Evolutionary conservation across 2,329 filamentous ascomycete species (phyloP).

Genomic region (Didymella sp.): DNA sequence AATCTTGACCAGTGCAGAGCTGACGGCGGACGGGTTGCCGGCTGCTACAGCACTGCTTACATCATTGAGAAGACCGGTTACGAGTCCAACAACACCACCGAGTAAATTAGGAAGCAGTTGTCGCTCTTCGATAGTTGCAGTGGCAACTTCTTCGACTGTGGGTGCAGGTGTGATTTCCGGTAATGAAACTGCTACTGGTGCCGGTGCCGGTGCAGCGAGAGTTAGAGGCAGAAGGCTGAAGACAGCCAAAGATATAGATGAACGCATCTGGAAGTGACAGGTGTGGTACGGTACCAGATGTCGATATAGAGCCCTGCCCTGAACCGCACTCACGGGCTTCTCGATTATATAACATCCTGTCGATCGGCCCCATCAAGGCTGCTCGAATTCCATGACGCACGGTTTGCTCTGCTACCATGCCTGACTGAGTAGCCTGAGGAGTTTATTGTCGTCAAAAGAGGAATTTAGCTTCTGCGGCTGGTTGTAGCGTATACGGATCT

Average conservation of each 20-base stretch:
- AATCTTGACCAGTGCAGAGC: constrained; percentile 24
- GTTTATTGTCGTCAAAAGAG: neutral
- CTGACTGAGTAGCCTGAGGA: neutral
- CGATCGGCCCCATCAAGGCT: neutral
- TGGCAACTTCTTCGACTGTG: constrained; percentile 3
- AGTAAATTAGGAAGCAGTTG: constrained; percentile 23
- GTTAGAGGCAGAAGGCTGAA: constrained; percentile 22
- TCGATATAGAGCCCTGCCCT: neutral
- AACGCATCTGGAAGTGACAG: constrained; percentile 18
- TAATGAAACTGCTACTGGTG: constrained; percentile 3
- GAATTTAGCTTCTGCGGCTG: neutral
- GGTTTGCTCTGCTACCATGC: neutral
- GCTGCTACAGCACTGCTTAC: constrained; percentile 26
- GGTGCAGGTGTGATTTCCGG: constrained; percentile 14
- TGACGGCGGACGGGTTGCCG: constrained; percentile 19
- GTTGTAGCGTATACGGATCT: constrained; percentile 10
- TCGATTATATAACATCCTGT: neutral
- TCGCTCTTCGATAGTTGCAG: constrained; percentile 21
- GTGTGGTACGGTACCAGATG: neutral
- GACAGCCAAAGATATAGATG: constrained; percentile 16
- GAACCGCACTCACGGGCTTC: neutral
- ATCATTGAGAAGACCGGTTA: constrained; percentile 19
- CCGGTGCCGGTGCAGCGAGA: constrained; percentile 18
- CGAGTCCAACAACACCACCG: constrained; percentile 13
- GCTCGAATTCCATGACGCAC: constrained; percentile 2